Conservation (phyloP, 139 green algal species). For the Chlamydomonas eustigma region DNA sequence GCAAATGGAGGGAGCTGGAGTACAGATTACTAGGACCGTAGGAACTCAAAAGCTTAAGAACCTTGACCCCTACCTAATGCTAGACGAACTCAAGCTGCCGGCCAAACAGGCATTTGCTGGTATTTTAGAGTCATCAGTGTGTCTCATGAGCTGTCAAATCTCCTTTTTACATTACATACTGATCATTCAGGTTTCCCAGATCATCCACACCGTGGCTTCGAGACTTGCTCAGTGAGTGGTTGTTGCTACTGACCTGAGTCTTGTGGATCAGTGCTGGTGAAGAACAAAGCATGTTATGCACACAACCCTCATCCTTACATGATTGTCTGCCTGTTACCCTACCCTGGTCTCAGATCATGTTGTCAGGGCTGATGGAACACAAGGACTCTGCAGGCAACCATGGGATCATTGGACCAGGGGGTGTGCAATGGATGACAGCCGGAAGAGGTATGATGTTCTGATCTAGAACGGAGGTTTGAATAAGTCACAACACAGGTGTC, state of each 20-base stretch:
- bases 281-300: no score
- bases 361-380: conserved; percentile 82
- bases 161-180: neutral
- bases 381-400: conserved; percentile 75
- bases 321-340: neutral
- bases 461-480: no score
- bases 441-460: conserved; percentile 2
- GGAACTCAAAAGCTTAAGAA: conserved; percentile 64
- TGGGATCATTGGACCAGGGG: conserved; percentile 75
- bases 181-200: conserved; percentile 68
- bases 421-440: conserved; percentile 75
- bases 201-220: conserved; percentile 85
- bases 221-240: conserved; percentile 76
- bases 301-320: no score
- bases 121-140: neutral
- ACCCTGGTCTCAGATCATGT: conserved; percentile 67
- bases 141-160: no score
- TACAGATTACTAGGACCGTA: conserved; percentile 75
- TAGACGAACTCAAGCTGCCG: conserved; percentile 75
- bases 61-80: conserved; percentile 81
- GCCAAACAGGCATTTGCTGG: conserved; percentile 25
- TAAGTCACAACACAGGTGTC: no score
- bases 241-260: neutral
- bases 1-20: conserved; percentile 75
- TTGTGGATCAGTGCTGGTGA: no score